Base-by-base conservation (phyloP, 2,329 filamentous ascomycete genomes). In the Alternaria sp. region DNA sequence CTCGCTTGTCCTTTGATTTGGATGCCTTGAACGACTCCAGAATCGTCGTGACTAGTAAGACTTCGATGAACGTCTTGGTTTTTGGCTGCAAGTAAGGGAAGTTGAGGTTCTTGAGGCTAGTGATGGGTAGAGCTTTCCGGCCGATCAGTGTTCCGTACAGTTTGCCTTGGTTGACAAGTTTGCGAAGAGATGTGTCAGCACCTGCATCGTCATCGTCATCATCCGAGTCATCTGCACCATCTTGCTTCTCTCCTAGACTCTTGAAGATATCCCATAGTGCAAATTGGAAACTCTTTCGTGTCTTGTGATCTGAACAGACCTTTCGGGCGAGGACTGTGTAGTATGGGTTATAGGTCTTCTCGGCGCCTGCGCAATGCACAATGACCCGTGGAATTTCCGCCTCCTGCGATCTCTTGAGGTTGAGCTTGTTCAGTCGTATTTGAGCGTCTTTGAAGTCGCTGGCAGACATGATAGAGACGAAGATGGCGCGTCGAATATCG, bases 271-370 rank as follows among this genome's bases (percentile, higher is more conserved):
- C 93, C 90, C 94, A 97, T 1, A 98, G 83, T 8, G 90, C 88
- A 72, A 95, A 93, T 76, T 96, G 92, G 76, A 98, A 96, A 2
- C 92, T 90, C 81, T 95, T 95, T 65, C 89, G 88, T 69, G 96
- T 86, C 71, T 89, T 89, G 69, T 89, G 89, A 64, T 94, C 92
- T 4, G 84, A 84, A 74, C 93, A 96, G 9, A 97, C 85, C 67
- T 90, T 90, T 51, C 88, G 88, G 10, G 93, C 93, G 40, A 99
- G 90, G 1, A 97, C 84, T 0, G 92, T 92, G 77, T 99, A 99
- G 81, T 97, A 99, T 0, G 92, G 92, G 73, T 99, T 99, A 80
- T 97, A 97, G 1, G 86, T 85, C 60, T 90, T 85, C 81, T 98
- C 96, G 4, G 91, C 90, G 46, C 92, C 92, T 1, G 90, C 90